Percentiles rank a stretch among this genome's conserved stretches.
phyloP scores from a whole-genome alignment of 352 stramenopile genomes.

The Nothophytophthora sp. region DNA sequence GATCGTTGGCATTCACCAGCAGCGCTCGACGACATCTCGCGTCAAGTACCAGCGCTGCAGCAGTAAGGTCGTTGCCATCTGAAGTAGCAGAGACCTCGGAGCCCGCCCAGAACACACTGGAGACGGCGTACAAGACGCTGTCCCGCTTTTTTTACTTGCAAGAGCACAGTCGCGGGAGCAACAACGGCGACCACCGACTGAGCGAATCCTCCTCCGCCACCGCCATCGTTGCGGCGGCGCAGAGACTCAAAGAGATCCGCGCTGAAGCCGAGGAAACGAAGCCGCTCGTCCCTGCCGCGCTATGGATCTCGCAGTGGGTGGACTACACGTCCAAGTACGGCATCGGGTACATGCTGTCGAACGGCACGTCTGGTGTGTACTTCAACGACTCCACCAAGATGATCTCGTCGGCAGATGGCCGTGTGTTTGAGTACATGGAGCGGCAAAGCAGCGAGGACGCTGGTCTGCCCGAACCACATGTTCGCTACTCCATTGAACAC shows the following conservation, averaged over 20 bases:
- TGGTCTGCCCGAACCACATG: conserved; percentile 25
- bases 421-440: conserved; percentile 96
- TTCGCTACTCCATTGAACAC: conserved; percentile 44
- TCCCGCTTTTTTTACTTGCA: conserved; percentile 68
- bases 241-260: conserved; percentile 63
- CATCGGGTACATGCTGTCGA: conserved; percentile 97
- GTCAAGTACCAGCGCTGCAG: conserved; percentile 7
- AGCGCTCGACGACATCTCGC: conserved; percentile 11
- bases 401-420: conserved; percentile 87
- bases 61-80: background rate
- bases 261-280: conserved; percentile 45
- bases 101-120: conserved; percentile 35
- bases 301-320: conserved; percentile 98
- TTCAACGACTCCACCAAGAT: conserved; percentile 99
- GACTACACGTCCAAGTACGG: conserved; percentile 99
- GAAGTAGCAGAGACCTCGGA: conserved; percentile 3
- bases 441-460: conserved; percentile 52
- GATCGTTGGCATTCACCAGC: conserved; percentile 4
- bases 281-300: conserved; percentile 37
- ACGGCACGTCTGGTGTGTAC: conserved; percentile 95
- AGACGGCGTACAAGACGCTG: conserved; percentile 56
- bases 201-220: conserved; percentile 61
- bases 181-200: conserved; percentile 42
- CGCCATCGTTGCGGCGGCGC: conserved; percentile 58
- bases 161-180: conserved; percentile 32